These are phyloP conservation scores for Ensete ventricosum DNA, from an alignment of 176 grass and related monocot species.

Conservation along the genomic window DNA sequence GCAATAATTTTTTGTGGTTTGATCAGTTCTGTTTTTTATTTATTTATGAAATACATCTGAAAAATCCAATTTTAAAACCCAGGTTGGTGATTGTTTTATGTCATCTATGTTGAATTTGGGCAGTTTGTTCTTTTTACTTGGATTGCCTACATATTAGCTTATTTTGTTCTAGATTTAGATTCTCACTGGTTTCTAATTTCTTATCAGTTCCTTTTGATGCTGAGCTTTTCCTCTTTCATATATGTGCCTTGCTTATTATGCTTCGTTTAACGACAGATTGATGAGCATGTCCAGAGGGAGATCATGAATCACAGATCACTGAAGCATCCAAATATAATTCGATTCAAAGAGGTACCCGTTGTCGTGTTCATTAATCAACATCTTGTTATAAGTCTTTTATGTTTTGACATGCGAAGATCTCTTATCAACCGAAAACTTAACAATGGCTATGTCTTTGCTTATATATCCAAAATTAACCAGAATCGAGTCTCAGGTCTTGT, in stretches of 20 bases:
- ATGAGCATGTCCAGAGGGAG: slow-evolving; percentile 96
- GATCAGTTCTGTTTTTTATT: neutral
- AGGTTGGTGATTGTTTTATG: too few relatives aligned
- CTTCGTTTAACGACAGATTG: slow-evolving; percentile 52
- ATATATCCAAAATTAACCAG: neutral
- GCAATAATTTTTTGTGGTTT: neutral
- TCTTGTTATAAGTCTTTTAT: neutral
- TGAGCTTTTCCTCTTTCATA: neutral
- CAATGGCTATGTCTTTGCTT: neutral
- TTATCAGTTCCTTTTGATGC: slow-evolving; percentile 11
- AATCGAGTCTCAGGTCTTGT: slow-evolving; percentile 10
- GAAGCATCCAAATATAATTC: slow-evolving; percentile 85
- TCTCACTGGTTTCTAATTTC: slow-evolving; percentile 3
- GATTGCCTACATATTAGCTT: neutral
- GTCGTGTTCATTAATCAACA: neutral
- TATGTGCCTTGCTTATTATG: neutral
- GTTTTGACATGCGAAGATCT: too few relatives aligned
- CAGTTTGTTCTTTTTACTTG: neutral
- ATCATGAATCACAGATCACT: slow-evolving; percentile 97
- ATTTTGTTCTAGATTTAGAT: neutral
- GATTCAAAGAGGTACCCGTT: slow-evolving; percentile 77
- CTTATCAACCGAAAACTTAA: neutral
- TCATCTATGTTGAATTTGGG: neutral
- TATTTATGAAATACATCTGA: too few relatives aligned
- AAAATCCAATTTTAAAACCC: too few relatives aligned